Evolutionary conservation across 2,329 filamentous ascomycete species (phyloP).

Genomic region (Hypoxylon sp.): DNA sequence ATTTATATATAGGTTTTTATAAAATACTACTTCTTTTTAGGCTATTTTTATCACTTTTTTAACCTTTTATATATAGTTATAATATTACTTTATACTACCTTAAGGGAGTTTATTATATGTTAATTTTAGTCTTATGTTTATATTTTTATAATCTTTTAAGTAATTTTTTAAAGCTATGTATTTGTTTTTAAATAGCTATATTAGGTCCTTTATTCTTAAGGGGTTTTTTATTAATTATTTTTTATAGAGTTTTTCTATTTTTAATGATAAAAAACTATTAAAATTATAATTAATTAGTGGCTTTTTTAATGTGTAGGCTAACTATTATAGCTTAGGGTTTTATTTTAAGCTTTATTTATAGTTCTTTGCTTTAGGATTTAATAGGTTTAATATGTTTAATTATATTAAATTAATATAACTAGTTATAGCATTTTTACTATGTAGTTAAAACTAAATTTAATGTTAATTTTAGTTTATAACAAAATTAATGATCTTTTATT

Average conservation of each 20-base stretch:
- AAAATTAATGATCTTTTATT: no score
- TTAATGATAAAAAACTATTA: background rate
- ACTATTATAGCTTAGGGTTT: background rate
- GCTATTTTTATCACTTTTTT: no score
- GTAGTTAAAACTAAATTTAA: no score
- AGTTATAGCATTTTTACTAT: no score
- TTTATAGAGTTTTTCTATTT: background rate
- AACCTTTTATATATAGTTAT: no score
- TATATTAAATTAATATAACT: background rate
- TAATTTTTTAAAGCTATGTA: slow-evolving; percentile 1
- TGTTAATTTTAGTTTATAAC: no score
- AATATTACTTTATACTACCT: no score
- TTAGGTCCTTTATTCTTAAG: background rate
- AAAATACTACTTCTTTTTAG: no score
- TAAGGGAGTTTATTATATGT: slow-evolving; percentile 3
- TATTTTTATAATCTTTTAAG: background rate
- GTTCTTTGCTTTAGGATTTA: no score
- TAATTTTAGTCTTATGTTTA: background rate
- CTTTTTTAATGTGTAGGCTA: background rate
- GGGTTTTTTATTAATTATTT: background rate
- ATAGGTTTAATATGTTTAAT: slow-evolving; percentile 1
- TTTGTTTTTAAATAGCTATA: background rate
- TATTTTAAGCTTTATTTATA: background rate
- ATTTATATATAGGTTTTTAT: no score
- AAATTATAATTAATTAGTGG: background rate